phyloP scores from a whole-genome alignment of 108 stramenopile species.

The Nitzschia inconspicua region DNA sequence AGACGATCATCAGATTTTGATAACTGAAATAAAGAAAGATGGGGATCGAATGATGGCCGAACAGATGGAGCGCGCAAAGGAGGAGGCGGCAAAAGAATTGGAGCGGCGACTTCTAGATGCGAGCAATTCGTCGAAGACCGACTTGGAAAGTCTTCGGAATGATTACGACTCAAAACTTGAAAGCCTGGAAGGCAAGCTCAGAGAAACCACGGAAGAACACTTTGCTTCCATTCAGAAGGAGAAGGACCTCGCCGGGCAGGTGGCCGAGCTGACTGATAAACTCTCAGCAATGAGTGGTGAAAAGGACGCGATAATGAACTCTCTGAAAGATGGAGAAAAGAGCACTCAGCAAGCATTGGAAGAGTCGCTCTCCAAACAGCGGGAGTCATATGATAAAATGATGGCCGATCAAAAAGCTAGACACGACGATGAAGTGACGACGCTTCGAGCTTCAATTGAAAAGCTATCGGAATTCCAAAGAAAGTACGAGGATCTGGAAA shows the following conservation, averaged over 20 bases:
- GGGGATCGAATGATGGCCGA: neutral
- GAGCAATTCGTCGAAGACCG: neutral
- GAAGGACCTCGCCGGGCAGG: slow-evolving; percentile 12
- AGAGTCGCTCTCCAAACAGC: slow-evolving; percentile 32
- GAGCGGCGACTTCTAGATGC: neutral
- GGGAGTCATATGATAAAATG: slow-evolving; percentile 35
- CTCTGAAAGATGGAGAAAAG: slow-evolving; percentile 25
- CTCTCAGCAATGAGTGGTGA: slow-evolving; percentile 20
- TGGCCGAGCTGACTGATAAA: slow-evolving; percentile 7
- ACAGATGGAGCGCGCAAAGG: slow-evolving; percentile 1
- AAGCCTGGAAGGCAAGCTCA: neutral
- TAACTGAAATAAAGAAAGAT: slow-evolving; percentile 3
- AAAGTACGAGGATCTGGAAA: neutral
- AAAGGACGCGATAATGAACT: slow-evolving; percentile 22
- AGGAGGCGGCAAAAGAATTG: neutral
- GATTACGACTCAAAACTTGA: slow-evolving; percentile 1
- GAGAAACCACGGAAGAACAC: slow-evolving; percentile 15
- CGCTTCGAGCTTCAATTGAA: slow-evolving; percentile 5
- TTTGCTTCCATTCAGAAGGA: neutral
- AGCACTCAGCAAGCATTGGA: slow-evolving; percentile 21
- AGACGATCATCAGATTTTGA: too few relatives aligned
- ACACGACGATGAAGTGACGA: slow-evolving; percentile 19
- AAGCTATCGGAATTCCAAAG: slow-evolving; percentile 8
- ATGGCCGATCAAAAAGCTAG: slow-evolving; percentile 23
- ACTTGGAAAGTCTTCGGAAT: neutral